Percentiles rank a stretch among this genome's conserved stretches.
phyloP scores from a whole-genome alignment of 1,284 basidiomycete genomes.

The Malassezia yamatoensis region DNA sequence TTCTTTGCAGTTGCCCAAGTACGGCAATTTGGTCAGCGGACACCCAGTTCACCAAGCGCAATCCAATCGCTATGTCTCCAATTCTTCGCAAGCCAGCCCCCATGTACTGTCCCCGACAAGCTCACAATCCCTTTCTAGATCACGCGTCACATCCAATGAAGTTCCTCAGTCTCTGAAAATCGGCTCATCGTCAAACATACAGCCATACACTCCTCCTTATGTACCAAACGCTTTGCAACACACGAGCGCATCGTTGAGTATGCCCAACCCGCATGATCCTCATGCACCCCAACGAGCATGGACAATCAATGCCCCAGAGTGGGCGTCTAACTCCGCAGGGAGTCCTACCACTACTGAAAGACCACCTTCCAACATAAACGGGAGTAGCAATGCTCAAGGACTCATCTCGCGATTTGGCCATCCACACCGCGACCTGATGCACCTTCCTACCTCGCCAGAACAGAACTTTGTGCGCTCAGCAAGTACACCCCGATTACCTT shows the following conservation, averaged over 20 bases:
- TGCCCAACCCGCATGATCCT: background rate
- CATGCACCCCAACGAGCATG: background rate
- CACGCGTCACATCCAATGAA: background rate
- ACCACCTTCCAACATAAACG: no score
- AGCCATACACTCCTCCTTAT: slow-evolving; percentile 1
- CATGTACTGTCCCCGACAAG: no score
- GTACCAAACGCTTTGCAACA: background rate
- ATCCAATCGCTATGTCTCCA: background rate
- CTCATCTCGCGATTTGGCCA: no score
- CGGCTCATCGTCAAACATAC: background rate
- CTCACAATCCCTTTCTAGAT: no score
- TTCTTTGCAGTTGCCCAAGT: background rate
- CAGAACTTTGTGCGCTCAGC: no score
- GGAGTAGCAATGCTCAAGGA: no score
- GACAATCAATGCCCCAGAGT: background rate
- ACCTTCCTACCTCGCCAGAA: no score
- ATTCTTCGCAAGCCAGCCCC: no score
- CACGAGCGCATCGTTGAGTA: background rate
- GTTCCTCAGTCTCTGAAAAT: background rate
- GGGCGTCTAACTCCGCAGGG: background rate
- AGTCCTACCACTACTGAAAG: no score
- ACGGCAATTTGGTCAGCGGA: background rate
- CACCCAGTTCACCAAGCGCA: background rate
- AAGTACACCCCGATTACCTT: no score
- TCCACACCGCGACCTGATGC: no score